A percentile compares a stretch with the other conserved stretches of the same genome.
phyloP scores from a whole-genome alignment of 2,329 filamentous ascomycete species.

The Chrysoporthe cubensis region DNA sequence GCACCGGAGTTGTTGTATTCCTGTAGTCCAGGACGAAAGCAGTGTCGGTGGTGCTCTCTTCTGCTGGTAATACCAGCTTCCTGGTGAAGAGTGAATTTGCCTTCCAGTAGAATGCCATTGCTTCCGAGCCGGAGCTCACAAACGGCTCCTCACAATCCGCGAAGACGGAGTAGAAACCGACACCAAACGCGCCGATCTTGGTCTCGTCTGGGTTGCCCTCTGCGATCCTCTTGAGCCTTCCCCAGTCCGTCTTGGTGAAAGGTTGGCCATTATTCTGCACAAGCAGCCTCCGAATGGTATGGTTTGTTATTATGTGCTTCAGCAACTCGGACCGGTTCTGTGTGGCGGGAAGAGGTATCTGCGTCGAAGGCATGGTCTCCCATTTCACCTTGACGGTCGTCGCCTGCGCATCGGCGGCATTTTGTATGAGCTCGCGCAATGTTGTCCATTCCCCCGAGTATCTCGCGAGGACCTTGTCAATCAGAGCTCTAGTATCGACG shows the following conservation, averaged over 20 bases:
- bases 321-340: constrained; percentile 72
- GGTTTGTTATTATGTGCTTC: constrained; percentile 82
- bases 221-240: constrained; percentile 91
- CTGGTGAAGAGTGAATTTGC: constrained; percentile 96
- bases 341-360: constrained; percentile 69
- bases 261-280: constrained; percentile 91
- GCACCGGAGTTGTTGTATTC: constrained; percentile 83
- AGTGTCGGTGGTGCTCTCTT: constrained; percentile 71
- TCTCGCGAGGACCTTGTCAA: constrained; percentile 94
- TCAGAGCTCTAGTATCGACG: constrained; percentile 93
- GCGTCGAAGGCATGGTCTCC: constrained; percentile 84
- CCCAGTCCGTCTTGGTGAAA: constrained; percentile 92
- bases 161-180: constrained; percentile 98
- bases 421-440: constrained; percentile 92
- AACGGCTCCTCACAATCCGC: constrained; percentile 98
- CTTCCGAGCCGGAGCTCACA: constrained; percentile 87
- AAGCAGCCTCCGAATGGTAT: constrained; percentile 84
- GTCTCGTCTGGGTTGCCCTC: constrained; percentile 99
- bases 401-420: constrained; percentile 95
- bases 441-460: constrained; percentile 96
- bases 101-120: constrained; percentile 99
- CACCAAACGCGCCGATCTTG: constrained; percentile 97
- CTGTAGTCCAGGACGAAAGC: constrained; percentile 95
- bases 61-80: constrained; percentile 73
- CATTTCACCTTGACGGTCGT: constrained; percentile 88